These are phyloP conservation scores for Lecanicillium sp. DNA, from an alignment of 2,329 filamentous ascomycete species.

Conservation along the genomic window DNA sequence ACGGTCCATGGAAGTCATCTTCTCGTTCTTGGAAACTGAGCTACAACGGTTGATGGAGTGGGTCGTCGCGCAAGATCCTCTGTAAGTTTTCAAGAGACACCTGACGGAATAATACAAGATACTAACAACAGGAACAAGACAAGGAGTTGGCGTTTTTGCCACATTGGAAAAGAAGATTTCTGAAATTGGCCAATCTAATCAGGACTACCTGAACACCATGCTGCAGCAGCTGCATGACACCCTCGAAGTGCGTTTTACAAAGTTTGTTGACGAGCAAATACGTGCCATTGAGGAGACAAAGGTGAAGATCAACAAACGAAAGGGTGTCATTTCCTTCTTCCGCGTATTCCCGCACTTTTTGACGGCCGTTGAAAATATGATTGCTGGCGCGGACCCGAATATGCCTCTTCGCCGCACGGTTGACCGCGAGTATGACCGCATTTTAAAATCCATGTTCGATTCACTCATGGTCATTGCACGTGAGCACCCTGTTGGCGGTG, in stretches of 20 bases:
- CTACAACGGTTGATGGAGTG: conserved; percentile 76
- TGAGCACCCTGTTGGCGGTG: conserved; percentile 49
- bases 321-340: conserved; percentile 92
- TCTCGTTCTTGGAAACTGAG: conserved; percentile 71
- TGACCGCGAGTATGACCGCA: conserved; percentile 78
- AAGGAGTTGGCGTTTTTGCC: conserved; percentile 81
- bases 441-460: conserved; percentile 95
- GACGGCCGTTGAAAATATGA: conserved; percentile 75
- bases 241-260: conserved; percentile 68
- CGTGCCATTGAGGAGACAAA: conserved; percentile 96
- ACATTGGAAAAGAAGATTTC: conserved; percentile 71
- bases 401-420: conserved; percentile 66
- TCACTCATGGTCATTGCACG: conserved; percentile 88
- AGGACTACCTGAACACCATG: conserved; percentile 77
- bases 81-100: no score
- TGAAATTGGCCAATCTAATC: conserved; percentile 80
- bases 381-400: conserved; percentile 47
- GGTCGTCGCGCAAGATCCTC: conserved; percentile 69
- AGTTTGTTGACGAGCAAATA: conserved; percentile 91
- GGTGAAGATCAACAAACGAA: conserved; percentile 97
- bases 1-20: conserved; percentile 84
- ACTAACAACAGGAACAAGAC: conserved; percentile 37
- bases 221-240: conserved; percentile 72
- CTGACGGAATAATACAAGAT: no score
- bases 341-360: conserved; percentile 85